These are phyloP conservation scores for Thielaviopsis populi DNA, from an alignment of 2,329 filamentous ascomycete species.

Conservation along the genomic window DNA sequence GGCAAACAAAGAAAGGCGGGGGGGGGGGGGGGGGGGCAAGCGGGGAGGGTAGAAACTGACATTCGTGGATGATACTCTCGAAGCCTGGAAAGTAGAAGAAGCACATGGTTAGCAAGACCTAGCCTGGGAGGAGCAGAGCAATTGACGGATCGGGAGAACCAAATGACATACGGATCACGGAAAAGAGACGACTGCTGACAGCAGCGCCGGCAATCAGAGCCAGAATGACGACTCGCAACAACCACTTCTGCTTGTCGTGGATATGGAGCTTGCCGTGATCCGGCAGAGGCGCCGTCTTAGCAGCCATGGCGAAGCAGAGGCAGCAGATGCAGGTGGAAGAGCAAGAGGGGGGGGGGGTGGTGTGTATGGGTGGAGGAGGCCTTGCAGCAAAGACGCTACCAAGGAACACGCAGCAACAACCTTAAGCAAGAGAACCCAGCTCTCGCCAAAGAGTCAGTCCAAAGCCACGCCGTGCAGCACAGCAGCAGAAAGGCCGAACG, in stretches of 20 bases:
- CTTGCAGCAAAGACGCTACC: not conserved
- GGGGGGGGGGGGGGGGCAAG: too few relatives aligned
- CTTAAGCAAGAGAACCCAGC: conserved; percentile 13
- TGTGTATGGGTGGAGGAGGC: not conserved
- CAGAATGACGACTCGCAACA: conserved; percentile 82
- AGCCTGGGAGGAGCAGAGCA: not conserved
- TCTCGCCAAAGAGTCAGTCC: not conserved
- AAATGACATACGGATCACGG: conserved; percentile 70
- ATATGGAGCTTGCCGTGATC: conserved; percentile 24
- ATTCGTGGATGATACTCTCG: conserved; percentile 99
- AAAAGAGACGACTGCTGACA: conserved; percentile 88
- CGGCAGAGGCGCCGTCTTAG: conserved; percentile 14
- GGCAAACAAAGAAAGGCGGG: too few relatives aligned
- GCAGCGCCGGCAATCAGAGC: conserved; percentile 80
- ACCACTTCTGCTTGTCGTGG: conserved; percentile 19
- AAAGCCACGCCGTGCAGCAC: not conserved
- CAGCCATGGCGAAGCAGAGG: conserved; percentile 10
- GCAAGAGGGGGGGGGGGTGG: too few relatives aligned
- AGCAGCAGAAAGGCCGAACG: not conserved
- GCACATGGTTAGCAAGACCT: conserved; percentile 23
- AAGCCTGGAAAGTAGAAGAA: conserved; percentile 45
- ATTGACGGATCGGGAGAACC: conserved; percentile 9
- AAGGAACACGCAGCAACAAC: not conserved
- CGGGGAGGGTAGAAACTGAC: conserved; percentile 41
- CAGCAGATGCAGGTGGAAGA: too few relatives aligned